Percentiles rank a stretch among this genome's conserved stretches.
Evolutionary conservation across 2,329 filamentous ascomycete genomes (phyloP).

Genomic region (Alternaria burnsii): DNA sequence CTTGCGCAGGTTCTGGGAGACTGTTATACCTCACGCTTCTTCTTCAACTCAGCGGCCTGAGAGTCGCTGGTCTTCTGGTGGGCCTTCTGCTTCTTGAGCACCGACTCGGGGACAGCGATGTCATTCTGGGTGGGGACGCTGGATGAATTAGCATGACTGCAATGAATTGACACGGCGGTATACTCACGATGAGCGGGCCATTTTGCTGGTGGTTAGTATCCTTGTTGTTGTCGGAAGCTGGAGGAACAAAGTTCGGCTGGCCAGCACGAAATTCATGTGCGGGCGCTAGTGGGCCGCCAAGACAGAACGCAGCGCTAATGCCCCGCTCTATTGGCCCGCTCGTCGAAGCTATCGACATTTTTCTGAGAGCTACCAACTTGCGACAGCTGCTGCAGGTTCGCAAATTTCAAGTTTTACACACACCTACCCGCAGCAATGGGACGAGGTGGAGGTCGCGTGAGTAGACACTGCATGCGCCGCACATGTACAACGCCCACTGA

Average conservation of each 20-base stretch:
- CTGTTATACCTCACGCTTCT: conserved; percentile 89
- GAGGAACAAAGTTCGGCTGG: conserved; percentile 24
- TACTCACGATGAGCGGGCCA: conserved; percentile 49
- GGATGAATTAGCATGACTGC: conserved; percentile 6
- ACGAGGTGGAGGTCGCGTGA: conserved; percentile 39
- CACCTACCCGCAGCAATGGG: conserved; percentile 34
- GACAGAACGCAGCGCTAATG: conserved; percentile 18
- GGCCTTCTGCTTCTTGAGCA: conserved; percentile 99
- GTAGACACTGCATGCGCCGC: conserved; percentile 14
- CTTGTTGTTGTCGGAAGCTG: conserved; percentile 41
- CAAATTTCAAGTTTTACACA: conserved; percentile 10
- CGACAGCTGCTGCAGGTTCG: conserved; percentile 27
- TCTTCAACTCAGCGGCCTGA: conserved; percentile 78
- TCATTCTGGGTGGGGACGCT: conserved; percentile 93
- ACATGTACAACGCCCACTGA: conserved; percentile 19
- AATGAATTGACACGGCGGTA: background rate
- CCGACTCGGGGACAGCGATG: conserved; percentile 97
- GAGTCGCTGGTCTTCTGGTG: conserved; percentile 98
- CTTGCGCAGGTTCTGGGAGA: conserved; percentile 48
- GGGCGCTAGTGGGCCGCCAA: conserved; percentile 38
- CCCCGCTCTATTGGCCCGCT: conserved; percentile 19
- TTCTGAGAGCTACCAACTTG: conserved; percentile 33
- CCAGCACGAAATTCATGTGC: conserved; percentile 36
- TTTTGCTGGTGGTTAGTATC: conserved; percentile 49
- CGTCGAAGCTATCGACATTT: conserved; percentile 36